Evolutionary conservation across 768 basidiomycete species (phyloP), one percentile per base, ranked within the genome.

Genomic region (Kwoniella heveanensis): DNA sequence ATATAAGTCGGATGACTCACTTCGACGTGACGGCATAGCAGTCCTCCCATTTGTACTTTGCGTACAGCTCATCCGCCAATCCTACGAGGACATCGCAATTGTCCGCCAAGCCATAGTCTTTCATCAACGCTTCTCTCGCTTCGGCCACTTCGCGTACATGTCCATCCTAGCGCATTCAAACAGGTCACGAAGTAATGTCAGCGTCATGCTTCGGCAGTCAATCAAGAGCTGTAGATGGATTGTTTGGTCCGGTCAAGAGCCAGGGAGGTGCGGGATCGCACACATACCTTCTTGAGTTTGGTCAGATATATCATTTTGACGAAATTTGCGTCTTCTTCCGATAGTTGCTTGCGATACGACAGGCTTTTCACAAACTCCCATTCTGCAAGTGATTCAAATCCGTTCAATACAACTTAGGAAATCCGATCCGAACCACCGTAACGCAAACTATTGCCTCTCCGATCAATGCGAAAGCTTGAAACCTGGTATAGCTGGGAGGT

Each of bases 361-460:
- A 99, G 84, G 17, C 86, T 84, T 77, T 91, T 89, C 2, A 99
- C 85, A 67, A 98, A 95, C 63, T 94, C 90, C 96, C 96, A 98
- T 80, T 99, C 96, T 97, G 70, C n/a, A 49, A 21, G 13, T 17
- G 29, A 59, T 21, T 58, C 47, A 57, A 56, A 54, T 36, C 32
- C 32, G n/a, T n/a, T n/a, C n/a, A n/a, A n/a, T n/a, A n/a, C n/a
- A n/a, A n/a, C n/a, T n/a, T n/a, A n/a, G n/a, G n/a, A n/a, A n/a
- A n/a, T n/a, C n/a, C n/a, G n/a, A n/a, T n/a, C n/a, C n/a, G n/a
- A n/a, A n/a, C n/a, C n/a, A n/a, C n/a, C n/a, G n/a, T n/a, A n/a
- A n/a, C n/a, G n/a, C n/a, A n/a, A n/a, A n/a, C n/a, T n/a, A n/a
- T n/a, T n/a, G n/a, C n/a, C n/a, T n/a, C n/a, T n/a, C n/a, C n/a